A percentile compares a stretch with the other conserved stretches of the same genome.
Conservation (phyloP, 768 basidiomycete genomes). For the Clitopilus passeckerianus region DNA sequence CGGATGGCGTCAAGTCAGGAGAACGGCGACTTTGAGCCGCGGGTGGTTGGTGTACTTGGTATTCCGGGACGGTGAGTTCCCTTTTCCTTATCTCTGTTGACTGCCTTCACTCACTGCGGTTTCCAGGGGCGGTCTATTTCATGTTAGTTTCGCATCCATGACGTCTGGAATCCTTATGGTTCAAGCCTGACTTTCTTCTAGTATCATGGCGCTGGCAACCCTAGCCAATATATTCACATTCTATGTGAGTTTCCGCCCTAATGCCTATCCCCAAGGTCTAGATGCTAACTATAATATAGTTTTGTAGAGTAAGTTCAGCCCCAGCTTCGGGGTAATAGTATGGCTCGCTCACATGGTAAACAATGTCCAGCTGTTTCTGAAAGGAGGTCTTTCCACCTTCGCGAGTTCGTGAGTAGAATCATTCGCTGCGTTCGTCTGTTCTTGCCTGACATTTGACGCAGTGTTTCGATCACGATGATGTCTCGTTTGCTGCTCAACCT, state of each 20-base stretch:
- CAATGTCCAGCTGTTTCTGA: conserved; percentile 30
- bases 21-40: background rate
- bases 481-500: conserved; percentile 55
- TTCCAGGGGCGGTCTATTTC: conserved; percentile 48
- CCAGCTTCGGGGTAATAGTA: background rate
- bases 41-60: conserved; percentile 21
- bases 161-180: background rate
- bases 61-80: conserved; percentile 41
- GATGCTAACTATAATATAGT: conserved; percentile 1
- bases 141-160: conserved; percentile 30
- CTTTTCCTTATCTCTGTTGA: background rate
- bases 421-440: background rate
- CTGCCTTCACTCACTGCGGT: background rate
- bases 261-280: background rate
- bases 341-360: background rate
- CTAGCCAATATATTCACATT: conserved; percentile 40
- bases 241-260: conserved; percentile 21
- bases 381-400: conserved; percentile 44
- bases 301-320: conserved; percentile 16
- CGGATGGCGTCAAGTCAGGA: conserved; percentile 21
- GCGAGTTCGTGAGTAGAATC: conserved; percentile 33
- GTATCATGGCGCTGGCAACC: conserved; percentile 48
- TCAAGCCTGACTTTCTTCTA: conserved; percentile 10
- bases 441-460: conserved; percentile 7
- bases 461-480: conserved; percentile 47